Base-by-base conservation (phyloP, 768 basidiomycete species). In the Multifurca ochricompacta region DNA sequence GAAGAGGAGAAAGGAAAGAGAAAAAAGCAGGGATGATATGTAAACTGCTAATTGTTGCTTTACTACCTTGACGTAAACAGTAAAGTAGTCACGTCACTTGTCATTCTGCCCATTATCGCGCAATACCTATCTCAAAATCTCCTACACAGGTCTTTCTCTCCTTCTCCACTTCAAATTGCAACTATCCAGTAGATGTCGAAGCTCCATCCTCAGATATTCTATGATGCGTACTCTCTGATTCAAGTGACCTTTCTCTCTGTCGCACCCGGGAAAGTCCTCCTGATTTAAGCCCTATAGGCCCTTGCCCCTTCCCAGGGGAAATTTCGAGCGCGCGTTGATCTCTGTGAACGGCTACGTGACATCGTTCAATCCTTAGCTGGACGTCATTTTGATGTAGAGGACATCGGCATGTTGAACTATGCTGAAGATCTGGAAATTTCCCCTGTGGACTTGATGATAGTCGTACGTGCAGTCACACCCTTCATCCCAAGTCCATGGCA, bases 1-100 rank as follows among this genome's bases (percentile, higher is more conserved):
- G 27, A 58, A 54, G 47, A 61, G 48, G 53, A 59, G 47, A 45
- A 61, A 61, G 41, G 25, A 45, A 61, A 61, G 41, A 19, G 44
- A 4, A 54, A 48, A 40, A 59, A 46, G 5, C 27, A 37, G 11
- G 25, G 42, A 44, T 46, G 40, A 46, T n/a, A n/a, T n/a, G n/a
- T n/a, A n/a, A n/a, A n/a, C n/a, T n/a, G n/a, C n/a, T n/a, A n/a
- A n/a, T n/a, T n/a, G n/a, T n/a, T n/a, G n/a, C n/a, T n/a, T n/a
- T n/a, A n/a, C n/a, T n/a, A n/a, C n/a, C n/a, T n/a, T n/a, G n/a
- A n/a, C n/a, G n/a, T n/a, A n/a, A n/a, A n/a, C n/a, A n/a, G n/a
- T n/a, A n/a, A n/a, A n/a, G n/a, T n/a, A n/a, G n/a, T n/a, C n/a
- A n/a, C n/a, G n/a, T n/a, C n/a, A n/a, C n/a, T n/a, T n/a, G n/a